Conservation (phyloP, 768 basidiomycete genomes). For the Suillus paluster region DNA sequence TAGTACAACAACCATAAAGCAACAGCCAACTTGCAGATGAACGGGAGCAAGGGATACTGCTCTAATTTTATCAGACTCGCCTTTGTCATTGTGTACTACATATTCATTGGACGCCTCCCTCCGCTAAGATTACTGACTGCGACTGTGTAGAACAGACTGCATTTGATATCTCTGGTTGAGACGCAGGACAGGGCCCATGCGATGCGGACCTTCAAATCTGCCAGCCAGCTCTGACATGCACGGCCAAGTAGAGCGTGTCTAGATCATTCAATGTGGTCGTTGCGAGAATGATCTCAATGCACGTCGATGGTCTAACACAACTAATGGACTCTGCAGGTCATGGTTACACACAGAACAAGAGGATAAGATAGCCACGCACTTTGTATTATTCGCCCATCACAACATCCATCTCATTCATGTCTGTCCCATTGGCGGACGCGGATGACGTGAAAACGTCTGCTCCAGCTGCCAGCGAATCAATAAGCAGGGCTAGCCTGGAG, state of each 20-base stretch:
- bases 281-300: too few species aligned
- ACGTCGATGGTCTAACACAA: neutral
- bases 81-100: too few species aligned
- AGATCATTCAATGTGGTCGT: neutral
- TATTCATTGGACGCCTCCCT: neutral
- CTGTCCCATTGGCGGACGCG: slow-evolving; percentile 28
- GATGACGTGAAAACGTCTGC: slow-evolving; percentile 69
- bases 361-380: neutral
- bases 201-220: neutral
- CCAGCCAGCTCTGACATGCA: neutral
- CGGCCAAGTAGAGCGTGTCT: neutral
- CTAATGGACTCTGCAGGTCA: neutral
- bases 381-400: slow-evolving; percentile 47
- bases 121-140: neutral
- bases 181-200: neutral
- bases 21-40: too few species aligned
- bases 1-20: too few species aligned
- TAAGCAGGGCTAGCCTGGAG: slow-evolving; percentile 71
- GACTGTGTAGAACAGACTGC: neutral
- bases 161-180: neutral
- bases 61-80: too few species aligned
- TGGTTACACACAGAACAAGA: neutral
- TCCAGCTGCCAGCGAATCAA: slow-evolving; percentile 82
- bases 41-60: too few species aligned
- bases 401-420: slow-evolving; percentile 76